Evolutionary conservation across 805 yeast species (phyloP).

Genomic region (Candida manassasensis): DNA sequence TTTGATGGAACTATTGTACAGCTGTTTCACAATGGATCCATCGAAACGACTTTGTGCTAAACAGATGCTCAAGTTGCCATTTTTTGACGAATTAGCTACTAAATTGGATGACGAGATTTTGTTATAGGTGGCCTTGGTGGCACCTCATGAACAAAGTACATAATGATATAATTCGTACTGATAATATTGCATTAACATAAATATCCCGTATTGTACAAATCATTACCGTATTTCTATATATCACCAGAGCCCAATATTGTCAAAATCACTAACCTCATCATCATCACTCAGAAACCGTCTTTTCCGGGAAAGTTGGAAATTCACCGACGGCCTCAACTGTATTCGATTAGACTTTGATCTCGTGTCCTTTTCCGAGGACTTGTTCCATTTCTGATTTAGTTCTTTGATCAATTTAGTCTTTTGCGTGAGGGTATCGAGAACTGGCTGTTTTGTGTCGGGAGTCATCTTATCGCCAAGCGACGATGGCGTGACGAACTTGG

Average conservation of each 20-base stretch:
- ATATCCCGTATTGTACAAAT: not conserved
- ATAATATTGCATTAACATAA: too few relatives aligned
- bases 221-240: not conserved
- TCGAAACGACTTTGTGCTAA: constrained; percentile 52
- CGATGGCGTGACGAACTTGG: constrained; percentile 8
- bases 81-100: constrained; percentile 46
- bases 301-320: constrained; percentile 1
- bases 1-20: constrained; percentile 52
- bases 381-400: constrained; percentile 39
- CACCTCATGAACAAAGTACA: too few relatives aligned
- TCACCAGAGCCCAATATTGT: constrained; percentile 3
- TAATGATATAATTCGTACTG: too few relatives aligned
- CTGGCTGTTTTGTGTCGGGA: constrained; percentile 5
- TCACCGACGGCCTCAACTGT: constrained; percentile 8
- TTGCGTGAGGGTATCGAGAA: constrained; percentile 17
- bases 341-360: constrained; percentile 1
- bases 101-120: constrained; percentile 20
- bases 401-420: constrained; percentile 32
- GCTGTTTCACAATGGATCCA: constrained; percentile 57
- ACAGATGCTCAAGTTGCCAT: constrained; percentile 52
- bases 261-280: constrained; percentile 11
- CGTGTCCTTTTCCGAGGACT: constrained; percentile 13
- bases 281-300: constrained; percentile 14
- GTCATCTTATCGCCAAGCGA: not conserved
- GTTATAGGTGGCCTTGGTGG: too few relatives aligned